These are phyloP conservation scores for Fusarium sp. DNA, from an alignment of 2,329 filamentous ascomycete species.

Conservation along the genomic window DNA sequence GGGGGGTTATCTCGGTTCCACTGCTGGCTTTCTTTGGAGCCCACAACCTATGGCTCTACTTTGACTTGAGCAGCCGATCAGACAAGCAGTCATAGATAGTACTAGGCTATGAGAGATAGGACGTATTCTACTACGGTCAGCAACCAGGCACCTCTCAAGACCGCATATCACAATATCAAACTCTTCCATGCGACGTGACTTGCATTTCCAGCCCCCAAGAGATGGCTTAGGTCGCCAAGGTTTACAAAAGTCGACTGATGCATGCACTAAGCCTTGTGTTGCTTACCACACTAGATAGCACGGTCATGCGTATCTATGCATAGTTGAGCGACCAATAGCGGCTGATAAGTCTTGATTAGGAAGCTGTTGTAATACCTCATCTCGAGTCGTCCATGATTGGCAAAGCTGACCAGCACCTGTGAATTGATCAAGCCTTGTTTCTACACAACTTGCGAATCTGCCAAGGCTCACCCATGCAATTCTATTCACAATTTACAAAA, in stretches of 20 bases:
- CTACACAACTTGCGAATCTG: too few relatives aligned
- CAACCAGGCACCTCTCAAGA: neutral
- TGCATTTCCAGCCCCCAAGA: neutral
- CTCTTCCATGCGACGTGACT: neutral
- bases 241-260: neutral
- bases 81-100: neutral
- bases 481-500: neutral
- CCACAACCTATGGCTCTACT: conserved; percentile 1
- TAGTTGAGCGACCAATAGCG: neutral
- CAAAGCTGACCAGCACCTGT: too few relatives aligned
- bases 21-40: neutral
- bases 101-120: neutral
- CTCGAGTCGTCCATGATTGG: neutral
- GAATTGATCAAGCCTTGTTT: too few relatives aligned
- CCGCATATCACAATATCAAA: neutral
- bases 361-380: neutral
- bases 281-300: neutral
- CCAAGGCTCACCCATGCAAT: neutral
- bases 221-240: neutral
- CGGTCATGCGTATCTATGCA: neutral
- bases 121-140: neutral
- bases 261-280: neutral
- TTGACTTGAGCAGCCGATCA: neutral
- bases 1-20: neutral
- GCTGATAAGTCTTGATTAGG: neutral